Percentiles rank a stretch among this genome's conserved stretches.
Conservation (phyloP, 2,329 filamentous ascomycete genomes). For the Drechmeria coniospora region DNA sequence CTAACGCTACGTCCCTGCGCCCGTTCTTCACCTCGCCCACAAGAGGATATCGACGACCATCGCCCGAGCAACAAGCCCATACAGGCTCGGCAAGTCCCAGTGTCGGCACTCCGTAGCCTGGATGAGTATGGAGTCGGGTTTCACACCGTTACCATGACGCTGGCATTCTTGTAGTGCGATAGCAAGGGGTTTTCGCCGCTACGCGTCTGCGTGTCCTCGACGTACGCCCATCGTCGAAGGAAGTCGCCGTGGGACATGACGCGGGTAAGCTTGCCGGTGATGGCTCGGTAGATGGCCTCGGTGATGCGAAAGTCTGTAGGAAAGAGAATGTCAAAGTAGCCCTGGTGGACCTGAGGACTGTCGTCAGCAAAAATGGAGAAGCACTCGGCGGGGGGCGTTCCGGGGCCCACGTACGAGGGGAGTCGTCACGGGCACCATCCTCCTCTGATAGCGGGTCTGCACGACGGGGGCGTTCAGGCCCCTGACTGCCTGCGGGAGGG, state of each 20-base stretch:
- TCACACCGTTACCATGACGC: constrained; percentile 75
- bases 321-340: constrained; percentile 98
- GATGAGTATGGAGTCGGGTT: no score
- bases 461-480: constrained; percentile 91
- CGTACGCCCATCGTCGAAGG: constrained; percentile 73
- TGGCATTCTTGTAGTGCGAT: constrained; percentile 90
- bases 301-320: constrained; percentile 87
- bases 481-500: constrained; percentile 63
- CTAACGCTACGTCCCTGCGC: no score
- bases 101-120: no score
- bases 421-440: constrained; percentile 78
- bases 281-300: constrained; percentile 80
- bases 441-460: constrained; percentile 78
- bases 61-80: no score
- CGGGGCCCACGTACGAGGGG: constrained; percentile 52
- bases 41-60: no score
- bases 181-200: constrained; percentile 89
- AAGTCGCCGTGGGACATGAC: constrained; percentile 84
- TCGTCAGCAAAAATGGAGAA: neutral
- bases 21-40: no score
- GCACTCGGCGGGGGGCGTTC: neutral
- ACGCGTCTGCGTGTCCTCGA: constrained; percentile 75
- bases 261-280: constrained; percentile 81
- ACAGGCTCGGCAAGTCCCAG: no score
- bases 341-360: constrained; percentile 69